These are phyloP conservation scores for Mucor mucedo DNA, from an alignment of 371 early-diverging fungal genomes.

Conservation along the genomic window DNA sequence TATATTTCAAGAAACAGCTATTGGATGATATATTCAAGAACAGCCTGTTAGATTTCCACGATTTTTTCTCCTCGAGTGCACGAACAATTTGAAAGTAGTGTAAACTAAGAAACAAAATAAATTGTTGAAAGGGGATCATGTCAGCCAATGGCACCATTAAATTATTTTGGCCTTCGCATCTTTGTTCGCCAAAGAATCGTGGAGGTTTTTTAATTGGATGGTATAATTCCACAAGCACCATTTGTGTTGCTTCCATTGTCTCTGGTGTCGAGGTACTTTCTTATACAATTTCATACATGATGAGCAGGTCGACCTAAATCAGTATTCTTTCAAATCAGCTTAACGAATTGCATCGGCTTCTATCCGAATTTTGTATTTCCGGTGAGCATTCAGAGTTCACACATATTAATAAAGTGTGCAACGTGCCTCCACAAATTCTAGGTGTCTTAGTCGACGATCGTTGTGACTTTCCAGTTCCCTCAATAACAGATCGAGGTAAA, in stretches of 20 bases:
- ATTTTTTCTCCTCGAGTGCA: too few species aligned
- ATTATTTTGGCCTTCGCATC: slow-evolving; percentile 56
- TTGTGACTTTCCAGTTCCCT: background rate
- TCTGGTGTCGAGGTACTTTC: slow-evolving; percentile 32
- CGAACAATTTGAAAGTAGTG: too few species aligned
- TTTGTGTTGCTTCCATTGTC: slow-evolving; percentile 50
- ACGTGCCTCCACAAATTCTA: slow-evolving; percentile 39
- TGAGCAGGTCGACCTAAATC: background rate
- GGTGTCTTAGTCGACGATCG: slow-evolving; percentile 27
- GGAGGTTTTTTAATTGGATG: slow-evolving; percentile 51
- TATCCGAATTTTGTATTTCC: slow-evolving; percentile 38
- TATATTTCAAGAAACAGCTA: too few species aligned
- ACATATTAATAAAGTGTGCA: slow-evolving; percentile 44
- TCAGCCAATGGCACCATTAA: slow-evolving; percentile 35
- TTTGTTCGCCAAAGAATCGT: slow-evolving; percentile 35
- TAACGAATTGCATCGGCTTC: slow-evolving; percentile 22
- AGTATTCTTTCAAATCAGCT: slow-evolving; percentile 27
- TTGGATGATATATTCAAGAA: too few species aligned
- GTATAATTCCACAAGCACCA: slow-evolving; percentile 31
- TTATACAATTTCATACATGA: background rate
- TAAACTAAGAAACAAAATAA: background rate
- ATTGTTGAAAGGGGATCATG: slow-evolving; percentile 1
- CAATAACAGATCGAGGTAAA: slow-evolving; percentile 13
- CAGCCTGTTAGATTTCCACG: too few species aligned
- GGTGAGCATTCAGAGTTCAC: slow-evolving; percentile 37